phyloP scores from a whole-genome alignment of 1,284 basidiomycete species.

The Coniferiporia weirii region DNA sequence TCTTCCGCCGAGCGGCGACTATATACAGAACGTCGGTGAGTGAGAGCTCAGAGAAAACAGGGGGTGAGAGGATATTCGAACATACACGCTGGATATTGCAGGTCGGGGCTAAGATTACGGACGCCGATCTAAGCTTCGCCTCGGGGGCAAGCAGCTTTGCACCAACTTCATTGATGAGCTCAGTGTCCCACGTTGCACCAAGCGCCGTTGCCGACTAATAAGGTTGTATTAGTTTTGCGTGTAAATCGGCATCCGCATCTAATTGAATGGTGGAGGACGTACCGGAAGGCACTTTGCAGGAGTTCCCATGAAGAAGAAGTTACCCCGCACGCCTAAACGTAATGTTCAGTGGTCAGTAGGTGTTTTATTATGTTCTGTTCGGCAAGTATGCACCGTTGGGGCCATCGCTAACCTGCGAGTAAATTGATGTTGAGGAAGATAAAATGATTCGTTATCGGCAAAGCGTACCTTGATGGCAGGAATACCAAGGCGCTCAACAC shows the following conservation, averaged over 20 bases:
- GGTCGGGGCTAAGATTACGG: slow-evolving; percentile 70
- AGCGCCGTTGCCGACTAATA: slow-evolving; percentile 55
- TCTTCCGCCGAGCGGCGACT: slow-evolving; percentile 69
- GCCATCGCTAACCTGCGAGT: slow-evolving; percentile 59
- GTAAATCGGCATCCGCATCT: background rate
- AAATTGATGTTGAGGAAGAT: background rate
- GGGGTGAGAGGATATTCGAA: background rate
- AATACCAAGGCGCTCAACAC: slow-evolving; percentile 57
- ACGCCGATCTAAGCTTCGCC: slow-evolving; percentile 62
- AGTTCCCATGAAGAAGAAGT: slow-evolving; percentile 60
- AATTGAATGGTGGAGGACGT: slow-evolving; percentile 16
- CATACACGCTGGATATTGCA: slow-evolving; percentile 72
- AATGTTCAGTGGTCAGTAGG: slow-evolving; percentile 1
- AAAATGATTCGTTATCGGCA: background rate
- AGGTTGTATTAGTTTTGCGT: slow-evolving; percentile 26
- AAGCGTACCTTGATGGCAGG: slow-evolving; percentile 61
- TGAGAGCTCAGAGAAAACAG: background rate
- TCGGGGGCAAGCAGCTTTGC: slow-evolving; percentile 64
- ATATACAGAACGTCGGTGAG: slow-evolving; percentile 1
- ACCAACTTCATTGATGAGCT: slow-evolving; percentile 60
- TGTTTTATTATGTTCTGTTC: slow-evolving; percentile 15
- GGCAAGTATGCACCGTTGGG: slow-evolving; percentile 45
- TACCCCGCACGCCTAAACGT: slow-evolving; percentile 40
- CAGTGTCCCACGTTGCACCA: slow-evolving; percentile 68
- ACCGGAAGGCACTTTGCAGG: slow-evolving; percentile 59